Conservation (phyloP, 208 protist genomes). For the Angomonas ambiguus region DNA sequence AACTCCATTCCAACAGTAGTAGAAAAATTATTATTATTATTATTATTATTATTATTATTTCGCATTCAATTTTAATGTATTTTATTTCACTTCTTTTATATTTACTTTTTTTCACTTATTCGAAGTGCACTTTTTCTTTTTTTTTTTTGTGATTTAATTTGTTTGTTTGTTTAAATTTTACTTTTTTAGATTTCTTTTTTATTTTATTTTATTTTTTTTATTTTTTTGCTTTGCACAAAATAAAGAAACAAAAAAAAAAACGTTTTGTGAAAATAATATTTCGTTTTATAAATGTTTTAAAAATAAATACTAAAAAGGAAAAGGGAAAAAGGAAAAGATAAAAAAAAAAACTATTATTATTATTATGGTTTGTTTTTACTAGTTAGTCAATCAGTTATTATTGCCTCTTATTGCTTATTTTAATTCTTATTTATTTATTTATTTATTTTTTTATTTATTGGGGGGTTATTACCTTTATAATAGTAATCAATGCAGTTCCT, state of each 20-base stretch:
- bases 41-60: no score
- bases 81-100: background rate
- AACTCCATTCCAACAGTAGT: no score
- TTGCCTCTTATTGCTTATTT: no score
- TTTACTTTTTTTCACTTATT: background rate
- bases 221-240: conserved; percentile 2
- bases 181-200: no score
- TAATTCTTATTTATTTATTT: conserved; percentile 9
- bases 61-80: background rate
- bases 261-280: conserved; percentile 3
- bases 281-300: conserved; percentile 5
- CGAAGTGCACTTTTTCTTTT: no score
- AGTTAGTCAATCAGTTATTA: no score
- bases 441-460: background rate
- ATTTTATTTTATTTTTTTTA: background rate
- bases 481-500: no score
- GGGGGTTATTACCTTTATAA: no score
- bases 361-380: no score
- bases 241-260: conserved; percentile 1
- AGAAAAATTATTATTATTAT: no score
- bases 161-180: no score
- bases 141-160: no score
- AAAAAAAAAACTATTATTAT: background rate
- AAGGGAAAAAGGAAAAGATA: background rate
- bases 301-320: conserved; percentile 4